Conservation (phyloP, 1,284 basidiomycete genomes). For the Cryptococcus neoformans region DNA sequence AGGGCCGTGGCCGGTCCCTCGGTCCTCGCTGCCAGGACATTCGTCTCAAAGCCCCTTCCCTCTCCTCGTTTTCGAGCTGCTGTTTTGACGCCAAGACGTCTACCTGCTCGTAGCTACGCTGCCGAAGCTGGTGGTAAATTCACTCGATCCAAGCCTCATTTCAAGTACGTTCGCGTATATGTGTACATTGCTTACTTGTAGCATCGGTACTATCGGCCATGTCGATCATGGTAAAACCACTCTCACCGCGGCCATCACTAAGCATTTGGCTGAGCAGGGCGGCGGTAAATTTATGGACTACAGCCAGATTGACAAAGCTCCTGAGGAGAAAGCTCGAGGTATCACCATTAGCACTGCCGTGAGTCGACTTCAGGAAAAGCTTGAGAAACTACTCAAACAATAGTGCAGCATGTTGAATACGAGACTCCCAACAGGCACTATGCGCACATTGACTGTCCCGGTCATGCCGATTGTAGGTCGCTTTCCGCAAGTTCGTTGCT, state of each 20-base stretch:
- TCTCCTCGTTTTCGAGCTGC: slow-evolving; percentile 21
- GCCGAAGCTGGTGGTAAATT: slow-evolving; percentile 67
- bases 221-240: slow-evolving; percentile 97
- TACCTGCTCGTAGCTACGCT: slow-evolving; percentile 48
- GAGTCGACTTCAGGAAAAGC: slow-evolving; percentile 9
- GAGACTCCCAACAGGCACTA: slow-evolving; percentile 91
- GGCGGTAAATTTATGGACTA: slow-evolving; percentile 95
- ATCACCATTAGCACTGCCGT: slow-evolving; percentile 80
- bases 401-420: slow-evolving; percentile 89
- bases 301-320: slow-evolving; percentile 98
- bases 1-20: slow-evolving; percentile 35
- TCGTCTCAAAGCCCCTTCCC: slow-evolving; percentile 18
- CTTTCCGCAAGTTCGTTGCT: slow-evolving; percentile 9
- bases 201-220: slow-evolving; percentile 86
- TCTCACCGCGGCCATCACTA: slow-evolving; percentile 97
- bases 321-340: slow-evolving; percentile 98
- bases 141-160: slow-evolving; percentile 84
- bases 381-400: slow-evolving; percentile 30
- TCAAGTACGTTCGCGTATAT: slow-evolving; percentile 59
- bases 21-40: slow-evolving; percentile 17
- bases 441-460: slow-evolving; percentile 98
- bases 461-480: slow-evolving; percentile 51
- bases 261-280: slow-evolving; percentile 80
- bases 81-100: slow-evolving; percentile 12
- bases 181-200: slow-evolving; percentile 15